Evolutionary conservation across 208 protist genomes (phyloP), one percentile per base, ranked within the genome.

Genomic region (Trypanosoma cruzi): DNA sequence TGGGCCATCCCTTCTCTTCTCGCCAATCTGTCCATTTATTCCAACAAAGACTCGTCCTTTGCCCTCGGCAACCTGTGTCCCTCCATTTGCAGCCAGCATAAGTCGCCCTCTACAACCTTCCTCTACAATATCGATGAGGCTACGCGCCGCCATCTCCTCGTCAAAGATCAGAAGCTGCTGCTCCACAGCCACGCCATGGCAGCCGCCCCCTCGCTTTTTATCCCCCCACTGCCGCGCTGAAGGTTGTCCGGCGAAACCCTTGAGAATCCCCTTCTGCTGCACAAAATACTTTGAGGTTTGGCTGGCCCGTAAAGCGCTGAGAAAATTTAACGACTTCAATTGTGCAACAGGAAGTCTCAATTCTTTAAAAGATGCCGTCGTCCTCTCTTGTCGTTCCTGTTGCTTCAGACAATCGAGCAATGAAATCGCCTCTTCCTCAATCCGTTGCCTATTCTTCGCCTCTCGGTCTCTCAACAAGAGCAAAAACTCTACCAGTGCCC

Each of bases 401-500:
- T 16, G 37, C 29, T 57, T 24, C 26, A 67, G 8, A 42, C 11
- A 20, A 31, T 44, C 26, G 28, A 32, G 32, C 18, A 40, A 4
- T 22, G 29, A 28, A 8, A n/a, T 10, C 4, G 34, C n/a, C 31
- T 54, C 44, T 18, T 56, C 16, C 34, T 62, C 20, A 42, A 71
- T 55, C 5, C 7, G 0, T 32, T 24, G 22, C 11, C 65, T 48
- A 3, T 11, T 42, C 28, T 28, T 29, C n/a, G 22, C 36, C 46
- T 71, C 65, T 26, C 65, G 50, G 22, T 62, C 52, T 4, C 4
- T 26, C 20, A 71, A 7, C 14, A 71, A 53, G 20, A 31, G 14
- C 31, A 40, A 54, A 13, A 71, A 50, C 22, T 71, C 65, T 10
- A 71, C 65, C 28, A 71, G 22, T 50, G 65, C 65, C 8, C 54